Conservation (phyloP, 306 rosid genomes). For the Myrica gale region DNA sequence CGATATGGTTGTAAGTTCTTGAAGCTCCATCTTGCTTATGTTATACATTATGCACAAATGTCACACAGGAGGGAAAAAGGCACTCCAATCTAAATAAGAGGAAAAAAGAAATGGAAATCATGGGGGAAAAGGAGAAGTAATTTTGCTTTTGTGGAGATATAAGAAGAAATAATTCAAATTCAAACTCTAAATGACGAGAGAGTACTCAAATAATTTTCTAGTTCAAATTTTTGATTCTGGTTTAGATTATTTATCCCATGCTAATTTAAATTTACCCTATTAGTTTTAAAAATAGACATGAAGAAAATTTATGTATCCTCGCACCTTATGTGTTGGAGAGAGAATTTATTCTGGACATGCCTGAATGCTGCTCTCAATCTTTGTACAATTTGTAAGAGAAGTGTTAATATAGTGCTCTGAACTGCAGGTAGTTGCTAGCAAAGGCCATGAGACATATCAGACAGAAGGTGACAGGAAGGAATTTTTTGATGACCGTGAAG, state of each 20-base stretch:
- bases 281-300: not conserved
- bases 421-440: conserved; percentile 88
- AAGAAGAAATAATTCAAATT: not conserved
- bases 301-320: not conserved
- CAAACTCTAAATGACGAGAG: not conserved
- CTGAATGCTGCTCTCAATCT: not conserved
- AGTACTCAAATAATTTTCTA: not conserved
- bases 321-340: not conserved
- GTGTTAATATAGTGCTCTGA: too few relatives aligned
- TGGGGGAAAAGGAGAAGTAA: too few relatives aligned
- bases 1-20: conserved; percentile 87
- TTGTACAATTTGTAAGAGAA: not conserved
- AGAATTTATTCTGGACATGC: not conserved
- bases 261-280: not conserved
- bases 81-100: conserved; percentile 10
- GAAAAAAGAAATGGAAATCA: not conserved
- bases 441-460: conserved; percentile 85
- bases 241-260: not conserved
- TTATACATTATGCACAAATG: conserved; percentile 7
- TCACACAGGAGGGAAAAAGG: conserved; percentile 6
- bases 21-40: conserved; percentile 34
- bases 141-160: too few relatives aligned
- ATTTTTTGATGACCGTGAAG: conserved; percentile 88
- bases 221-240: not conserved
- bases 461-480: conserved; percentile 73